These are phyloP conservation scores for Hawksworthiomyces lignivorus DNA, from an alignment of 2,329 filamentous ascomycete species.

Conservation along the genomic window DNA sequence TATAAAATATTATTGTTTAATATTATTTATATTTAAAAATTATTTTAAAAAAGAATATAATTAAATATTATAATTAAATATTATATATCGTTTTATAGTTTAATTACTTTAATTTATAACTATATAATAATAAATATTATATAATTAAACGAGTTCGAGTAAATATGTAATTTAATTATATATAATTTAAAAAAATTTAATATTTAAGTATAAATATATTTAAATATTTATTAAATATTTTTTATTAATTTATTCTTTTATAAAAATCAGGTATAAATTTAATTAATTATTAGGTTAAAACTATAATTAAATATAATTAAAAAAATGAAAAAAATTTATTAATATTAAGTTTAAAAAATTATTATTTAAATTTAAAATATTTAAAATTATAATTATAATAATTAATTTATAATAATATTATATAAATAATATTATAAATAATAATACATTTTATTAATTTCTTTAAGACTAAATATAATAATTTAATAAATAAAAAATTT, in stretches of 20 bases:
- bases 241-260: background rate
- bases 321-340: background rate
- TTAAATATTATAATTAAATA: background rate
- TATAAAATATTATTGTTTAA: background rate
- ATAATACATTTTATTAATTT: no score
- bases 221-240: background rate
- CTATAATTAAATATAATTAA: constrained; percentile 1
- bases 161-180: background rate
- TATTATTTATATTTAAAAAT: no score
- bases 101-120: constrained; percentile 1
- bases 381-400: background rate
- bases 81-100: background rate
- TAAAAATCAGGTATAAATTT: background rate
- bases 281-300: background rate
- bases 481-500: no score
- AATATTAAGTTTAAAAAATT: background rate
- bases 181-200: constrained; percentile 4
- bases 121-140: background rate
- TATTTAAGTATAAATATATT: no score
- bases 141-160: no score
- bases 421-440: no score
- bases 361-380: background rate
- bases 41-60: background rate
- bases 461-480: no score
- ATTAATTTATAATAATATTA: background rate